Base-by-base conservation (phyloP, 2,329 filamentous ascomycete genomes). In the Colletotrichum plurivorum region DNA sequence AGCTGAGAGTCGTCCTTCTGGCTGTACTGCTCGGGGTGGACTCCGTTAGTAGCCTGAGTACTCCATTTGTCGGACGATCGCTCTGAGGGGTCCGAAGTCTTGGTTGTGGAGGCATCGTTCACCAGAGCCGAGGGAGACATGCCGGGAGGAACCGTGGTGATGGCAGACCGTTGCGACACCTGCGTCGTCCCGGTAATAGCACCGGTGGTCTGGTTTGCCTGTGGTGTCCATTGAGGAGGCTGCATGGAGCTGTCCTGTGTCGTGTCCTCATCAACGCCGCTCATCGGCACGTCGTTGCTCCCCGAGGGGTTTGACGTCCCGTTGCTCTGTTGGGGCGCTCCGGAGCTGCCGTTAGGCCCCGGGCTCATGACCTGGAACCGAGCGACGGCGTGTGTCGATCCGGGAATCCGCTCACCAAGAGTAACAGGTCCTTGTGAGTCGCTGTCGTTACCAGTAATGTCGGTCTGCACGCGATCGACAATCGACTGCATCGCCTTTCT, bases 41-140 rank as follows among this genome's bases (percentile, higher is more conserved):
- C 80, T 20, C 92, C 92, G 70, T 94, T 94, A 3, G 91, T 93
- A 67, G 88, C 86, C 76, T 95, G 92, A 0, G 92, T 93, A 77
- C 92, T 91, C 78, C 88, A 87, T 72, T 88, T 87, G 2, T 88
- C 90, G 1, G 89, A 90, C 13, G 90, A 91, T 60, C 85, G 83
- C 16, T 84, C 83, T 3, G 92, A 94, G 6, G 89, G 88, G 70
- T 93, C 90, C 1, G 93, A 94, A 2, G 93, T 95, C 81, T 97
- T 96, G n/a, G 95, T 97, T 1, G 95, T 97, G 2, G 94, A 97
- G 2, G 94, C 95, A 75, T 97, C 94, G 75, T 98, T 98, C 61
- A 91, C 83, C 67, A 87, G 79, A 13, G 86, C 87, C 27, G 87
- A 88, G 15, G 88, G 88, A 5, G 88, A 88, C 61, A 89, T 82